phyloP scores from a whole-genome alignment of 208 protist species.

The Trichomonas gallinae region DNA sequence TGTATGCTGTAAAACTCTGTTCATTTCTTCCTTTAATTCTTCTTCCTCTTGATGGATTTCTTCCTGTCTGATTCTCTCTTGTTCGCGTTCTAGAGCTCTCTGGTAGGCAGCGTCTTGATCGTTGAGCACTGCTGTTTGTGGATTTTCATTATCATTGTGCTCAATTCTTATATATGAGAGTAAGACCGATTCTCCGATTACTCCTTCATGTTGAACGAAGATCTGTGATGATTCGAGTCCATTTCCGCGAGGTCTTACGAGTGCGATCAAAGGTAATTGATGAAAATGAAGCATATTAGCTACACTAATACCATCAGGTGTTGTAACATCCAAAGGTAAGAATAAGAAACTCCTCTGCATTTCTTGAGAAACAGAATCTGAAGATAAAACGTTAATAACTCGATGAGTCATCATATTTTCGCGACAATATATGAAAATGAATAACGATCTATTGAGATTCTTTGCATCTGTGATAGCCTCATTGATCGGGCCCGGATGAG shows the following conservation, averaged over 20 bases:
- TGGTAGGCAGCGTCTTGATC: background rate
- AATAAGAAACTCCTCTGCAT: background rate
- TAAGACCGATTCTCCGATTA: background rate
- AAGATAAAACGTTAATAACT: background rate
- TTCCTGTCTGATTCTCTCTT: background rate
- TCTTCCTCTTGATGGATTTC: background rate
- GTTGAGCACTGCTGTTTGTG: background rate
- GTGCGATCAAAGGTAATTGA: background rate
- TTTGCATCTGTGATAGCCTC: background rate
- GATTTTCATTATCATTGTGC: background rate
- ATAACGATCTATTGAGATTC: background rate
- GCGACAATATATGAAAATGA: background rate
- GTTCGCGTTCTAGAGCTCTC: background rate
- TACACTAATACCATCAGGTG: background rate
- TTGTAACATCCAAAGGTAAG: background rate
- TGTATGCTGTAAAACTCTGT: background rate
- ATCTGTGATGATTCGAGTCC: background rate
- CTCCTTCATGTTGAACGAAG: background rate
- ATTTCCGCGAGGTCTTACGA: background rate
- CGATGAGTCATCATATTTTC: background rate
- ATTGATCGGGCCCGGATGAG: background rate
- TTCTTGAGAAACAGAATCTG: background rate
- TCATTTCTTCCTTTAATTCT: background rate
- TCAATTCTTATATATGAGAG: background rate
- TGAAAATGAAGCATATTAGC: background rate